Evolutionary conservation across 1,284 basidiomycete genomes (phyloP), one percentile per base, ranked within the genome.

Genomic region (Boletus sp.): DNA sequence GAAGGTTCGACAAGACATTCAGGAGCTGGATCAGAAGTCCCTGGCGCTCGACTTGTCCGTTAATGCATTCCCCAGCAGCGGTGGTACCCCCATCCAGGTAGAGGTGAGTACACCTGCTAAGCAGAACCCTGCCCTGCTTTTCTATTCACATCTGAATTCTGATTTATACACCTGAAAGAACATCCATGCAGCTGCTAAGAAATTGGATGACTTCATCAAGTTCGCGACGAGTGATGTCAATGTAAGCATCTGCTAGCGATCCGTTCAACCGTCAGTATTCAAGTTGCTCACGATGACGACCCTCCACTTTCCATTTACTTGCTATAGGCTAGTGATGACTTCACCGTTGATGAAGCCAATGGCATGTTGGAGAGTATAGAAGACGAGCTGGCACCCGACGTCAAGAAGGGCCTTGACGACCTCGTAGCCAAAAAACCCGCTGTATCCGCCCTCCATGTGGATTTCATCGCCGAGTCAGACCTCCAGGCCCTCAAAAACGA

Each of bases 151-250:
- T 25, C 20, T 7, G 19, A 17, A 36, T 10, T 22, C 35, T 42
- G 30, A 30, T 10, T 1, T 4, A 0, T 8, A 13, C 12, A 13
- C 23, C 2, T 17, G 17, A 37, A 16, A 57, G 56, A 3, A 0
- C 8, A 23, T 57, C 29, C 45, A 57, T 1, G 0, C 0, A 0
- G 8, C 0, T 2, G 41, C 22, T 3, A 0, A 0, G 2, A 0
- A 8, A 0, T 5, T 57, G 13, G 5, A 1, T 0, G 2, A 0
- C 1, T 0, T 0, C 2, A 5, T 44, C 20, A 0, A 10, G 32
- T 10, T 2, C 5, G 5, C 50, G 17, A 47, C 44, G 8, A 2
- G 8, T 0, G 32, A 58, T 20, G 10, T 3, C 29, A n/a, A 0
- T 6, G 52, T 55, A 20, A 27, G 53, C 37, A 9, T n/a, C 16